Base-by-base conservation (phyloP, 768 basidiomycete species). In the Mycena venus region DNA sequence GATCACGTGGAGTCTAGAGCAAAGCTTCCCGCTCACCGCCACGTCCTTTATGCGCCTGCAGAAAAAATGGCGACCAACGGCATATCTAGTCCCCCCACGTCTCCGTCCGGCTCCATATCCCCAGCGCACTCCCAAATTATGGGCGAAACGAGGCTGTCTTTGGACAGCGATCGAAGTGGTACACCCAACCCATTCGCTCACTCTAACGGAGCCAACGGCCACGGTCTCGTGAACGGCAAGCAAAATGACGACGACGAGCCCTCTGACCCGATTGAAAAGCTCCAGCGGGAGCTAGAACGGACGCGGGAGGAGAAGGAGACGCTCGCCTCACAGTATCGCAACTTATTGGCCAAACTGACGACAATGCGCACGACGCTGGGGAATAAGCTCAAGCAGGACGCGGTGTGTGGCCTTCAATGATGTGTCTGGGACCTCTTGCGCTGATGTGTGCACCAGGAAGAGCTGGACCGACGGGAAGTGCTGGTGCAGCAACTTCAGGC, bases 341-440 rank as follows among this genome's bases (percentile, higher is more conserved):
- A 90, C 75, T 88, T 99, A 42, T 88, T 99, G 21, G 91, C 92
- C 44, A 99, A 96, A 84, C 86, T 99, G 56, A 97, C 96, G 3
- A 90, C 93, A 38, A 99, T 99, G 97, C 91, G 97, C 27, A 95
- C 93, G 42, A 95, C 95, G 25, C 87, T 99, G 63, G 96, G 97
- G 36, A 97, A 96, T 81, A 99, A 99, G 83, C 88, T 99, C 68
- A 92, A 95, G 83, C 96, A 98, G 82, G 98, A 99, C 84, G 98
- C 98, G 79, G 98, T 99, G 86, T 75, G 88, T 82, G 38, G 61
- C 44, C 38, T 55, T 9, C 2, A 3, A 21, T 2, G n/a, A 21
- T 31, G 15, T 9, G 0, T 17, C 7, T 44, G 25, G 70, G 23
- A 32, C 47, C 53, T 0, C 31, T 38, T 58, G 21, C 38, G 19